These are phyloP conservation scores for Populus hybrid DNA, from an alignment of 441 rosid species.

Conservation along the genomic window DNA sequence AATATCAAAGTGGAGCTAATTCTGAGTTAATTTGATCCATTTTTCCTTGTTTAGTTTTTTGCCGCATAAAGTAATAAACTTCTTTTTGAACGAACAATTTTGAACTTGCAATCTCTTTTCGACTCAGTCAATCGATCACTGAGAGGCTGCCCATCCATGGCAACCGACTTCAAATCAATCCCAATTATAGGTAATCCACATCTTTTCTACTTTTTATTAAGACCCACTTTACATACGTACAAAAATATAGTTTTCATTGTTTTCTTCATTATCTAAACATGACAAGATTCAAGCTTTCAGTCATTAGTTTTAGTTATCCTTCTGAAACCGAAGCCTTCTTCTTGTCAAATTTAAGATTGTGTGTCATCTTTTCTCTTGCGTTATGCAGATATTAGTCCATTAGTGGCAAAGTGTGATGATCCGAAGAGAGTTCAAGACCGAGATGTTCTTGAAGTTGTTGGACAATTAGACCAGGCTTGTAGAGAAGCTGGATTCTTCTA, in stretches of 20 bases:
- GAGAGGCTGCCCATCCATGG: constrained; percentile 42
- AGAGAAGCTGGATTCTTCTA: constrained; percentile 89
- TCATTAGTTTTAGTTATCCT: background rate
- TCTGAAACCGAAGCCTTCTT: background rate
- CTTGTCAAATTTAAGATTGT: background rate
- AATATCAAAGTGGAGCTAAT: too few relatives aligned
- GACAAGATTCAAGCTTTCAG: background rate
- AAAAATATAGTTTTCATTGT: too few relatives aligned
- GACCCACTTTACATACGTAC: background rate
- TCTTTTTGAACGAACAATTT: background rate
- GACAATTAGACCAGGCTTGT: constrained; percentile 67
- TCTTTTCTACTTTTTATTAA: too few relatives aligned
- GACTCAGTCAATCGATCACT: background rate
- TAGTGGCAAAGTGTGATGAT: constrained; percentile 58
- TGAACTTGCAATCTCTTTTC: background rate
- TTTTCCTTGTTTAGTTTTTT: too few relatives aligned
- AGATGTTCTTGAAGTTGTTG: constrained; percentile 51
- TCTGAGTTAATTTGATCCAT: too few relatives aligned
- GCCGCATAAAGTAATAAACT: too few relatives aligned
- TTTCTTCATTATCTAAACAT: background rate
- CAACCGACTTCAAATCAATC: constrained; percentile 75
- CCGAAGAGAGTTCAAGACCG: constrained; percentile 58
- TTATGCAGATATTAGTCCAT: constrained; percentile 57
- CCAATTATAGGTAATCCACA: constrained; percentile 58
- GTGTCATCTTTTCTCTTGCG: background rate